These are phyloP conservation scores for Byssothecium circinans DNA, from an alignment of 2,329 filamentous ascomycete genomes.

Conservation along the genomic window DNA sequence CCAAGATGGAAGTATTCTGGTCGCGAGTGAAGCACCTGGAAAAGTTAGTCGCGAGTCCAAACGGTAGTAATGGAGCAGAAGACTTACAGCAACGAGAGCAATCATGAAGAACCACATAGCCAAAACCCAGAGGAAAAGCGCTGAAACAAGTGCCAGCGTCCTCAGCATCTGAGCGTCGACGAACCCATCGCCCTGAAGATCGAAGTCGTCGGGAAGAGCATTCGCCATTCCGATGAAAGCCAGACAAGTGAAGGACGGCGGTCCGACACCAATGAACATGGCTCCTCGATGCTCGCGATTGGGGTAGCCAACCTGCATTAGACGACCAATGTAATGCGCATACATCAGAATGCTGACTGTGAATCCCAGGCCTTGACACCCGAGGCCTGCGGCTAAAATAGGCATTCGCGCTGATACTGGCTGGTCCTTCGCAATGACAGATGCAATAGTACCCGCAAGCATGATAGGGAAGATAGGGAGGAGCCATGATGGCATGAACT, in stretches of 20 bases:
- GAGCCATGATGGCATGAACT: conserved; percentile 75
- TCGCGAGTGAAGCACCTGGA: conserved; percentile 35
- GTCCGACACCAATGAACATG: conserved; percentile 76
- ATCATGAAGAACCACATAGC: conserved; percentile 59
- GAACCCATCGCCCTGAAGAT: conserved; percentile 50
- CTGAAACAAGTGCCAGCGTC: conserved; percentile 51
- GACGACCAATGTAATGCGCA: conserved; percentile 68
- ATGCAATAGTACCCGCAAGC: conserved; percentile 71
- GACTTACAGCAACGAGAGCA: conserved; percentile 43
- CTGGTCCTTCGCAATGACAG: conserved; percentile 64
- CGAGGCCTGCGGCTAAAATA: conserved; percentile 67
- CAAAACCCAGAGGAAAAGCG: conserved; percentile 67
- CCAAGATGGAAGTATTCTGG: conserved; percentile 60
- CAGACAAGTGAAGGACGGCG: conserved; percentile 70
- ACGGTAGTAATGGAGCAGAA: neutral
- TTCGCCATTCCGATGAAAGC: conserved; percentile 70
- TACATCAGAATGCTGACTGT: conserved; percentile 73
- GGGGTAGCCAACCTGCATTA: conserved; percentile 70
- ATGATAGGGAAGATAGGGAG: conserved; percentile 75
- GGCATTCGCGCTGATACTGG: conserved; percentile 59
- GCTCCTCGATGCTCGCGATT: conserved; percentile 65
- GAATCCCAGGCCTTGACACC: conserved; percentile 71
- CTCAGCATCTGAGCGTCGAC: conserved; percentile 49
- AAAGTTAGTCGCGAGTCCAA: conserved; percentile 10
- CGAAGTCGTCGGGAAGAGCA: conserved; percentile 51